These are phyloP conservation scores for Fusarium temperatum DNA, from an alignment of 2,329 filamentous ascomycete genomes.

Conservation along the genomic window DNA sequence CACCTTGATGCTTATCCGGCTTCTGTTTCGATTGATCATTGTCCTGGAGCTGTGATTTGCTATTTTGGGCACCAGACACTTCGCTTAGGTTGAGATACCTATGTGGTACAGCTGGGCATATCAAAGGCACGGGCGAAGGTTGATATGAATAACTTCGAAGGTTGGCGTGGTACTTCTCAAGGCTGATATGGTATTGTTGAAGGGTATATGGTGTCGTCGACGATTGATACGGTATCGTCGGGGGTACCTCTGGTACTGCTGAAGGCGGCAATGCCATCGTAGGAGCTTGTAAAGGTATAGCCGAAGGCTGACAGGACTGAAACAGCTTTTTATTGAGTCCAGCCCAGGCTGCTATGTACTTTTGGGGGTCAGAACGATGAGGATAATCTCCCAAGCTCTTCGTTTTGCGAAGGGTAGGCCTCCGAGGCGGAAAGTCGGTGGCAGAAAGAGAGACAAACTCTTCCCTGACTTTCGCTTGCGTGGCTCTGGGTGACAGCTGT, in stretches of 20 bases:
- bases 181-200: background rate
- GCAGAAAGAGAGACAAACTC: background rate
- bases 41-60: background rate
- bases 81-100: background rate
- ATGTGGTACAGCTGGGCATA: background rate
- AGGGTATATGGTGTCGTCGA: background rate
- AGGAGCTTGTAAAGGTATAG: background rate
- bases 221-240: background rate
- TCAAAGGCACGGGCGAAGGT: background rate
- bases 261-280: background rate
- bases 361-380: background rate
- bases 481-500: accelerated
- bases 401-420: background rate
- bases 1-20: background rate
- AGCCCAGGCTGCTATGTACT: background rate
- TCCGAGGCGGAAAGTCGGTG: background rate
- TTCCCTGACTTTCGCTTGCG: background rate
- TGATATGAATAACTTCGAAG: background rate
- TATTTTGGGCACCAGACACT: too few relatives aligned
- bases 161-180: background rate
- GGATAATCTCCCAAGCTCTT: background rate
- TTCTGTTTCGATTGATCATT: background rate
- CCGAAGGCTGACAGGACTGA: background rate
- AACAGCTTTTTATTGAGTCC: background rate
- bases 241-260: background rate